A percentile compares a stretch with the other conserved stretches of the same genome.
These are phyloP conservation scores for Kazachstania kunashirensis DNA, from an alignment of 805 yeast genomes.

Conservation along the genomic window DNA sequence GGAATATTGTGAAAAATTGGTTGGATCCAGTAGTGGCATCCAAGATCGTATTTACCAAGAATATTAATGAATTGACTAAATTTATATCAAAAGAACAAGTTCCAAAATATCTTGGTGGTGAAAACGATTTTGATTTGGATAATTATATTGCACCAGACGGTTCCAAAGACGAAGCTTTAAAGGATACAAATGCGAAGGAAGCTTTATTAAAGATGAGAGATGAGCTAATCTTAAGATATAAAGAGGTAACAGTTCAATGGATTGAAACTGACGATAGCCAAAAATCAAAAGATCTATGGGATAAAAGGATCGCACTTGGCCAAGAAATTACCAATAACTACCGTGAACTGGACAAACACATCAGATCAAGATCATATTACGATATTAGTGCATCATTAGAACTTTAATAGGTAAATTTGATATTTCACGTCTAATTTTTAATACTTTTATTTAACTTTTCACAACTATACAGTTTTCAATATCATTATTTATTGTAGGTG, in stretches of 20 bases:
- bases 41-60: conserved; percentile 76
- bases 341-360: conserved; percentile 63
- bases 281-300: conserved; percentile 38
- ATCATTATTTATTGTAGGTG: too few species aligned
- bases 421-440: too few species aligned
- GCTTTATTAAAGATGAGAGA: conserved; percentile 44
- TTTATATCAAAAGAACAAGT: conserved; percentile 51
- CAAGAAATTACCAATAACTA: conserved; percentile 52
- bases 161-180: conserved; percentile 43
- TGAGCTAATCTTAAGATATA: conserved; percentile 42
- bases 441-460: too few species aligned
- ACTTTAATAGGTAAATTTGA: too few species aligned
- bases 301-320: conserved; percentile 46
- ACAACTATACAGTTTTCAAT: too few species aligned
- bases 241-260: conserved; percentile 69
- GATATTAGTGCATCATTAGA: conserved; percentile 61
- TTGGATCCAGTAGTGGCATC: conserved; percentile 93
- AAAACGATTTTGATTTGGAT: conserved; percentile 43
- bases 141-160: conserved; percentile 53
- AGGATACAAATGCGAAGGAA: conserved; percentile 38
- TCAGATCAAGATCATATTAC: conserved; percentile 67
- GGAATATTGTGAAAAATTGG: conserved; percentile 91
- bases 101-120: conserved; percentile 70
- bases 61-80: conserved; percentile 53
- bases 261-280: conserved; percentile 40